Base-by-base conservation (phyloP, 345 rosid genomes). In the Eucalyptus regnans region DNA sequence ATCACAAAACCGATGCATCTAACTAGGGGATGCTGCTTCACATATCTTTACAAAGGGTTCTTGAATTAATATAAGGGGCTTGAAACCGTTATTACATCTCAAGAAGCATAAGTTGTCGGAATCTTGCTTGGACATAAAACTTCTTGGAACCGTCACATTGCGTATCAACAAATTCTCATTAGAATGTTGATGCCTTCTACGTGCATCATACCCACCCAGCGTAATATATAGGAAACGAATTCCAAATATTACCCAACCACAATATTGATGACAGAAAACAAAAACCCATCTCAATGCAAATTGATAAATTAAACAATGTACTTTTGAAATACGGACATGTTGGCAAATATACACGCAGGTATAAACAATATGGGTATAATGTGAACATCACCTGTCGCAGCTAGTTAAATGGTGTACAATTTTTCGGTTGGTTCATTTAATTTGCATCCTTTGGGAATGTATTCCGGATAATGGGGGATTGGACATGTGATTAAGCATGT, bases 401-500 rank as follows among this genome's bases (percentile, higher is more conserved):
- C 33, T n/a, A 17, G 13, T 86, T 50, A 49, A 86, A 29, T 86
- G n/a, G 17, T n/a, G 27, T 8, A 17, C 27, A n/a, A 13, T 46
- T 46, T 7, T 51, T 86, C 5, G 23, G 87, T 86, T 86, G 68
- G 52, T 37, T 46, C 79, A 87, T 87, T 87, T 62, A 87, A 46
- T 58, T 56, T 60, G 88, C 50, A 22, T 87, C 44, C 50, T 16
- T 60, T 87, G 80, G 79, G 88, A 87, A 60, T 56, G 88, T 43
- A 62, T 87, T 25, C 50, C 88, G 52, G 81, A 87, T 66, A 18
- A 87, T 68, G 9, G 50, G 88, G 88, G 31, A 64, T 87, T 29
- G 85, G 56, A 50, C 89, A 66, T 87, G 89, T 87, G 89, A 87
- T 87, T 66, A 15, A 66, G 88, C 88, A 87, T 62, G 81, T 87